Base-by-base conservation (phyloP, 345 rosid species). In the Kernera saxatilis region DNA sequence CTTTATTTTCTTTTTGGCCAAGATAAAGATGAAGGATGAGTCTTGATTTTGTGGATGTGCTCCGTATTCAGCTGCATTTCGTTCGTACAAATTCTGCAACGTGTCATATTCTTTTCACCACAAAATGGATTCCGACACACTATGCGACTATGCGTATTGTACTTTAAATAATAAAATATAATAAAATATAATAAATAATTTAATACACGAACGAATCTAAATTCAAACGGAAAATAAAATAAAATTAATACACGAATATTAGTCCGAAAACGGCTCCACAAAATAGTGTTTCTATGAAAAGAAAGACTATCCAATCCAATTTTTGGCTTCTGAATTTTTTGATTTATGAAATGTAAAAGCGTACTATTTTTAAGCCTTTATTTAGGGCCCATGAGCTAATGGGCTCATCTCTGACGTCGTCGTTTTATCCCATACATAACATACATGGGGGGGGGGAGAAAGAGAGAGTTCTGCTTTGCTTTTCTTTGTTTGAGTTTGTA, bases 21-120 rank as follows among this genome's bases (percentile, higher is more conserved):
- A 36, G 21, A 58, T 33, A 65, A 23, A 65, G 58, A 65, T 23
- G 15, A 36, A 55, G 18, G 64, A 70, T 59, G 51, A 70, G 21
- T 27, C 17, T 59, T 17, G n/a, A 11, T 9, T 51, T 40, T 62
- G 69, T 62, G 76, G 69, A 22, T 71, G 41, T 48, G 51, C 29
- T 59, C 29, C 2, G 29, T 25, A 5, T 26, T 10, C 19, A 23
- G 57, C 35, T 35, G 29, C n/a, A 57, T 46, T 53, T 67, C 30
- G 30, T 44, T 12, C 54, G 26, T n/a, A 27, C 36, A 40, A 2
- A 40, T 27, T 53, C 8, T 50, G 55, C 33, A 25, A 50, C 55
- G 55, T 50, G 55, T 50, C 55, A 25, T 6, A 6, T 50, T 50
- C 33, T 6, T 50, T 1, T 5, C 33, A 25, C 55, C 55, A 50